Evolutionary conservation across 768 basidiomycete species (phyloP).

Genomic region (Suillus fuscotomentosus): DNA sequence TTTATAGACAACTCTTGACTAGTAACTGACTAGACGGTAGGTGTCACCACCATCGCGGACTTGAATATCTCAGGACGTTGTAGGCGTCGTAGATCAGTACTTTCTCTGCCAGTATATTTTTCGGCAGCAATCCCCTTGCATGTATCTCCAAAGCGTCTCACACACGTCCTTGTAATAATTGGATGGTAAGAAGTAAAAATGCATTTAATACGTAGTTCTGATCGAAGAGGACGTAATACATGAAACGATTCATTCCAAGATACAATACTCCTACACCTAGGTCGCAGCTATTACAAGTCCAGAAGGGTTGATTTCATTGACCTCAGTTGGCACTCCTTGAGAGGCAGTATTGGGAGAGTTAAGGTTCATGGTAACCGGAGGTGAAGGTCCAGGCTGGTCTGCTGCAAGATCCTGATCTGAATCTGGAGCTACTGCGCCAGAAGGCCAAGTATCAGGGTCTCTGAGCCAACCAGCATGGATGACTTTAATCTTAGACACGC

Average conservation of each 20-base stretch:
- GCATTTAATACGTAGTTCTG: conserved; percentile 3
- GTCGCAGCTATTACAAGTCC: conserved; percentile 1
- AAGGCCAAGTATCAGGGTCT: conserved; percentile 73
- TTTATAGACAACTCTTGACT: not conserved
- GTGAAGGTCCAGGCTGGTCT: not conserved
- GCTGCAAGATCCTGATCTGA: conserved; percentile 48
- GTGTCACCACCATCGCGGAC: conserved; percentile 81
- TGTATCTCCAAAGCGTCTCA: conserved; percentile 1
- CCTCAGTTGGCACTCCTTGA: not conserved
- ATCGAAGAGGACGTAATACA: conserved; percentile 2
- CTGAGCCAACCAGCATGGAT: conserved; percentile 73
- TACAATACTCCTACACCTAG: conserved; percentile 2
- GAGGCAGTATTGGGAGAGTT: conserved; percentile 1
- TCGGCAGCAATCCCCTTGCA: conserved; percentile 22
- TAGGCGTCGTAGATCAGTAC: conserved; percentile 1
- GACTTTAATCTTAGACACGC: conserved; percentile 58
- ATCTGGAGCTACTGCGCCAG: conserved; percentile 55
- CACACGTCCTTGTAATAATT: not conserved
- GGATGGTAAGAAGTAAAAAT: conserved; percentile 5
- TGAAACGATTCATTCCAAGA: not conserved
- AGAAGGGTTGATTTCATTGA: conserved; percentile 4
- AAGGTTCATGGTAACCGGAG: not conserved
- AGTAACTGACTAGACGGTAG: conserved; percentile 35
- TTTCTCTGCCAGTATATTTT: conserved; percentile 33
- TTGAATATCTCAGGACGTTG: conserved; percentile 29